A percentile compares a stretch with the other conserved stretches of the same genome.
These are phyloP conservation scores for Daldinia decipiens DNA, from an alignment of 495 filamentous ascomycete genomes.

Conservation along the genomic window DNA sequence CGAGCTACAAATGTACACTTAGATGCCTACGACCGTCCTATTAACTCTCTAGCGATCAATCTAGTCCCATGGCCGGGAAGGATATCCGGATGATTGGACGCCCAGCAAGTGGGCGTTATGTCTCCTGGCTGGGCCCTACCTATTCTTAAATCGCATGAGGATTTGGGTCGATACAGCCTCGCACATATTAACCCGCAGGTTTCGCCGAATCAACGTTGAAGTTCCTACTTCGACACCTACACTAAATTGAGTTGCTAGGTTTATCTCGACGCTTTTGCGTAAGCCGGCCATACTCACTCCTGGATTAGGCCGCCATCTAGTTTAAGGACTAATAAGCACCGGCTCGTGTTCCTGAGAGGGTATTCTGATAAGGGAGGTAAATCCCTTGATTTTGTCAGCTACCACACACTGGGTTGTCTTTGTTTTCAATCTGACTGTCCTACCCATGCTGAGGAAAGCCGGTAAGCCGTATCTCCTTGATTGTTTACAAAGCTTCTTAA, in stretches of 20 bases:
- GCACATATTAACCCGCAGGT: constrained; percentile 44
- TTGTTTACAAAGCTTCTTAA: constrained; percentile 16
- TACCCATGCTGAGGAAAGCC: constrained; percentile 25
- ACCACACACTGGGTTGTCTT: constrained; percentile 20
- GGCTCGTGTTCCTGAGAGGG: constrained; percentile 42
- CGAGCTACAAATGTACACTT: constrained; percentile 7
- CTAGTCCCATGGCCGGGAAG: constrained; percentile 37
- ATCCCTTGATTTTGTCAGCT: constrained; percentile 28
- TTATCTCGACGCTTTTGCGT: constrained; percentile 41
- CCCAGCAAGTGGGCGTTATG: constrained; percentile 29
- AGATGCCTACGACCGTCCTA: constrained; percentile 26
- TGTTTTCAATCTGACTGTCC: constrained; percentile 32
- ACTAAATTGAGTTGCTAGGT: constrained; percentile 41
- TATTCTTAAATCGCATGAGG: constrained; percentile 27
- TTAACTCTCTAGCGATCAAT: constrained; percentile 14
- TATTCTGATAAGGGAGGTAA: constrained; percentile 39
- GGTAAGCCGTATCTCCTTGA: constrained; percentile 26
- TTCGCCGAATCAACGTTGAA: constrained; percentile 42
- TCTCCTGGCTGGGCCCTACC: constrained; percentile 25
- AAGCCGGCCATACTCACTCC: constrained; percentile 39
- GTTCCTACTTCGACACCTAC: constrained; percentile 30
- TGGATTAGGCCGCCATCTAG: constrained; percentile 32
- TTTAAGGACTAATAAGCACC: constrained; percentile 37
- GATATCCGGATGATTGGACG: constrained; percentile 41
- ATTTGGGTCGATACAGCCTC: constrained; percentile 43